Base-by-base conservation (phyloP, 179 eudicot species). In the Camellia oleifera region DNA sequence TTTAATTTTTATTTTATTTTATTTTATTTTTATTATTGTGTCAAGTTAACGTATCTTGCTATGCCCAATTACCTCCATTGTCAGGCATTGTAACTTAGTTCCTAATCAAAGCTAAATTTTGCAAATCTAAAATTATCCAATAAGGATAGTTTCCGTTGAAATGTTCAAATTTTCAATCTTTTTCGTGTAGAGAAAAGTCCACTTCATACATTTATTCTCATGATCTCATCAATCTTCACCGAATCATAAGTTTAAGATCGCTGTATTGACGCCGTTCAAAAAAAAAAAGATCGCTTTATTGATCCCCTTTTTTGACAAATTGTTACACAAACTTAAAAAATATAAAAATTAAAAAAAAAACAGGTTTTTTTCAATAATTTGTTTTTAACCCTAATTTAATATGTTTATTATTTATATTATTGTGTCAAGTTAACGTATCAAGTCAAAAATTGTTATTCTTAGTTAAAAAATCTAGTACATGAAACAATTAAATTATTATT, bases 231-330 rank as follows among this genome's bases (percentile, higher is more conserved):
- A 46, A 69, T 76, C 69, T 42, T 75, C 69, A 63, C 79, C 71
- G 48, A 62, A 76, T 64, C 70, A 63, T 20, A 50, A 12, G 42
- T 6, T 57, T 15, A 76, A 53, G 44, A 72, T 23, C 26, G 26
- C 26, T 23, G 44, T 14, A 44, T 61, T 18, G 78, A 69, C 23
- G 23, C 23, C 23, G 23, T 20, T 20, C 23, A 20, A 20, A 20
- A 20, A 20, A 20, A 20, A 20, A 20, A 76, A 53, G 44, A 72
- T 23, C 26, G 26, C 26, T 23, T 60, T 14, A 44, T 61, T 18
- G 78, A 69, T 54, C 4, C 69, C 69, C 68, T 5, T 64, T 61
- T 61, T 61, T 23, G 69, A 61, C 57, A 60, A 75, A 15, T 17
- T 17, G 14, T 5, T 56, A 2, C 61, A 56, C 15, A 8, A 9